Evolutionary conservation across 805 yeast genomes (phyloP).

Genomic region (Kuraishia borneana): DNA sequence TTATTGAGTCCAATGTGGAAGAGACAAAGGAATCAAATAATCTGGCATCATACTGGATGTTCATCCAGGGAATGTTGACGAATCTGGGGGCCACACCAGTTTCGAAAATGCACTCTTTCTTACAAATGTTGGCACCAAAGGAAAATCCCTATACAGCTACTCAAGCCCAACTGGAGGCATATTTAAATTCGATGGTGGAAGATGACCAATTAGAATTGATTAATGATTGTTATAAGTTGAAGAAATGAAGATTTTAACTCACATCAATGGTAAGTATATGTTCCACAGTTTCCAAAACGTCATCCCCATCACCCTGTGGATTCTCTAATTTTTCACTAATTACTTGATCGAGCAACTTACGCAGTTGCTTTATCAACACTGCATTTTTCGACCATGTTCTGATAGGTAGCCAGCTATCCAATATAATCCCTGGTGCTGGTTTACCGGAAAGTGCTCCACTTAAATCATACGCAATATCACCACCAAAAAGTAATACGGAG

Average conservation of each 20-base stretch:
- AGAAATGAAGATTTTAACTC: conserved; percentile 3
- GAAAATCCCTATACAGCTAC: conserved; percentile 27
- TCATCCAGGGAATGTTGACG: conserved; percentile 43
- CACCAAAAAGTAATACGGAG: conserved; percentile 75
- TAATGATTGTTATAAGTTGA: conserved; percentile 24
- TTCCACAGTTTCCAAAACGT: conserved; percentile 29
- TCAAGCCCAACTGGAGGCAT: conserved; percentile 29
- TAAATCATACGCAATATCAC: conserved; percentile 51
- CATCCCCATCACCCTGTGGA: conserved; percentile 30
- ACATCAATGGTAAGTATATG: conserved; percentile 15
- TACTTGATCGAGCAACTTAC: conserved; percentile 54
- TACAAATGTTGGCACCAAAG: conserved; percentile 44
- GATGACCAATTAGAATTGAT: conserved; percentile 25
- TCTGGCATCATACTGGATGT: conserved; percentile 27
- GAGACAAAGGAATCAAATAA: too few relatives aligned
- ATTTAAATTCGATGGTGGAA: conserved; percentile 28
- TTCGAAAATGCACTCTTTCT: conserved; percentile 39
- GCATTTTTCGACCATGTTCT: conserved; percentile 93
- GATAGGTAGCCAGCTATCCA: conserved; percentile 85
- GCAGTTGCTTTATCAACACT: conserved; percentile 63
- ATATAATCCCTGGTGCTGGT: conserved; percentile 71
- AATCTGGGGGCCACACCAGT: conserved; percentile 40
- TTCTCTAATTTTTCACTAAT: conserved; percentile 49
- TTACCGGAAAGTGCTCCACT: conserved; percentile 25
- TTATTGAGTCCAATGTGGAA: not conserved